Percentiles rank a stretch among this genome's conserved stretches.
Evolutionary conservation across 2,329 filamentous ascomycete genomes (phyloP).

Genomic region (Penicillium olsonii): DNA sequence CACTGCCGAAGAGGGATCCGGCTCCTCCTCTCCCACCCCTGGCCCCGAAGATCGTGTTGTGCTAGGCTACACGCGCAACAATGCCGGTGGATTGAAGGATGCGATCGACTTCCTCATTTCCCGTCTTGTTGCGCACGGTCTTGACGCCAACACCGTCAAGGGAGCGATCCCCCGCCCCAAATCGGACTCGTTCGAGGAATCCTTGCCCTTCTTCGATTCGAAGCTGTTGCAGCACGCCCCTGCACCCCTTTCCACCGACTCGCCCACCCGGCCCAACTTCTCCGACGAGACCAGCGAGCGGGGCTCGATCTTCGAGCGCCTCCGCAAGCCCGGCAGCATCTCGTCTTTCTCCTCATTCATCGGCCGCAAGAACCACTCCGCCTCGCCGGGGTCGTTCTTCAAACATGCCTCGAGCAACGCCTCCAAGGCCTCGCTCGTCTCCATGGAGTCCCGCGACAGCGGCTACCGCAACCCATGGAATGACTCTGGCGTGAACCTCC

Average conservation of each 20-base stretch:
- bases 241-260: slow-evolving; percentile 76
- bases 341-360: slow-evolving; percentile 95
- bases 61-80: slow-evolving; percentile 92
- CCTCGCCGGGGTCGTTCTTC: slow-evolving; percentile 84
- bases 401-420: slow-evolving; percentile 86
- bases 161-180: slow-evolving; percentile 97
- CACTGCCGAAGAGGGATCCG: slow-evolving; percentile 32
- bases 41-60: slow-evolving; percentile 58
- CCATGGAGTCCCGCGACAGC: slow-evolving; percentile 92
- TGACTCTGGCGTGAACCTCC: slow-evolving; percentile 91
- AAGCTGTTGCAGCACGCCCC: slow-evolving; percentile 94
- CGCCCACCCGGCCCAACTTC: slow-evolving; percentile 82
- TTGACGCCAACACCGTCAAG: slow-evolving; percentile 85
- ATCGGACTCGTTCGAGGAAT: slow-evolving; percentile 97
- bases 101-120: slow-evolving; percentile 92
- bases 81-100: slow-evolving; percentile 90
- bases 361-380: slow-evolving; percentile 90
- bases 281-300: slow-evolving; percentile 78
- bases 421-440: slow-evolving; percentile 93
- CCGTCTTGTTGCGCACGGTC: slow-evolving; percentile 80
- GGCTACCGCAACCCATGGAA: slow-evolving; percentile 98
- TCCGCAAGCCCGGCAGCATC: slow-evolving; percentile 93
- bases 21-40: slow-evolving; percentile 47
- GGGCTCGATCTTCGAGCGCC: slow-evolving; percentile 82
- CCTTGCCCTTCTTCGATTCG: slow-evolving; percentile 93